Evolutionary conservation across 768 basidiomycete species (phyloP).

Genomic region (Ramaria sp.): DNA sequence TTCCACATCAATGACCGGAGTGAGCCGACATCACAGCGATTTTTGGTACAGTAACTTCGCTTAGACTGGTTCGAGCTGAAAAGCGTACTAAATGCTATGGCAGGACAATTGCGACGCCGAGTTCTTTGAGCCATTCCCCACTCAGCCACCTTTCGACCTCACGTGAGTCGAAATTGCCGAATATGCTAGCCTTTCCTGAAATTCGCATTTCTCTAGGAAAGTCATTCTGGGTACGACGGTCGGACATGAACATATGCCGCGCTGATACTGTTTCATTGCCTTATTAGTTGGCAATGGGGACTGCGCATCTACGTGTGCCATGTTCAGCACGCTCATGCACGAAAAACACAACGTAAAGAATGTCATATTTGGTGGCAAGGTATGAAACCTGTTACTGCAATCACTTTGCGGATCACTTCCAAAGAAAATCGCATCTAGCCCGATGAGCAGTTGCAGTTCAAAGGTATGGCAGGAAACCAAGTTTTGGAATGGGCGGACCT

Average conservation of each 20-base stretch:
- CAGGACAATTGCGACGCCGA: slow-evolving; percentile 20
- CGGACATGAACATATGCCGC: no score
- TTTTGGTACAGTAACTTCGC: slow-evolving; percentile 26
- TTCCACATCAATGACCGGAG: slow-evolving; percentile 32
- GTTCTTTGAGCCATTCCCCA: slow-evolving; percentile 27
- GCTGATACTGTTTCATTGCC: not conserved
- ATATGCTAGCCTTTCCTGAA: not conserved
- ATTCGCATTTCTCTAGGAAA: not conserved
- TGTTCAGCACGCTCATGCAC: slow-evolving; percentile 53
- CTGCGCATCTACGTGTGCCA: slow-evolving; percentile 54
- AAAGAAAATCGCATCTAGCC: slow-evolving; percentile 17
- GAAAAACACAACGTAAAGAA: slow-evolving; percentile 43
- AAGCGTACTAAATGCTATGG: not conserved
- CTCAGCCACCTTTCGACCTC: slow-evolving; percentile 35
- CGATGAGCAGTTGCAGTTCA: slow-evolving; percentile 35
- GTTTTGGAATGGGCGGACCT: slow-evolving; percentile 52
- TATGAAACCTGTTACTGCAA: not conserved
- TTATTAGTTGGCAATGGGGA: slow-evolving; percentile 21
- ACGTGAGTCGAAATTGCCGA: slow-evolving; percentile 18
- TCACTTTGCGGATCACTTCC: not conserved
- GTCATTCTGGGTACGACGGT: not conserved
- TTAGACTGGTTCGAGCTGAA: not conserved
- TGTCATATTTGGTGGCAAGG: slow-evolving; percentile 46
- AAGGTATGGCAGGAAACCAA: slow-evolving; percentile 49
- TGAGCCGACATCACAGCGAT: slow-evolving; percentile 38